Conservation (phyloP, 306 rosid species). For the Clitoria ternatea region DNA sequence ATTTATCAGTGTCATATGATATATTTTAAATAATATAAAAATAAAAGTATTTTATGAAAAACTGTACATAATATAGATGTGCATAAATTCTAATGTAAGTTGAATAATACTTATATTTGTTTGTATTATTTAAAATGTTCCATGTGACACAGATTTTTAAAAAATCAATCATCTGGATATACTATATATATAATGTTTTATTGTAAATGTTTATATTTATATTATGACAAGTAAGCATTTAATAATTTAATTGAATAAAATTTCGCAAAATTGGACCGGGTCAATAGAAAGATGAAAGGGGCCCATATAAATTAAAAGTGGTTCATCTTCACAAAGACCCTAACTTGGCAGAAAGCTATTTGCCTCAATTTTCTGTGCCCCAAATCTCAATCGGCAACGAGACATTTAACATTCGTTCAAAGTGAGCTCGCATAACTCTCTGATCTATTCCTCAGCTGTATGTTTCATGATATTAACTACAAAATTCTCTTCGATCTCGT, state of each 20-base stretch:
- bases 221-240: neutral
- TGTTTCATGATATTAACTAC: neutral
- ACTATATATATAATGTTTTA: no score
- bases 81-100: no score
- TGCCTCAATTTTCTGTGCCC: neutral
- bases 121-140: no score
- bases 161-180: no score
- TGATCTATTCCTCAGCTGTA: neutral
- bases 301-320: neutral
- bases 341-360: neutral
- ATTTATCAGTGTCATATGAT: no score
- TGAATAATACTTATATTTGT: no score
- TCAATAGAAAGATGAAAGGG: neutral
- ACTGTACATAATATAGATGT: no score
- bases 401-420: neutral
- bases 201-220: no score
- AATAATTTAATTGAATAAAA: neutral
- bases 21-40: no score
- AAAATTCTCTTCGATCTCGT: constrained; percentile 14
- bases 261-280: constrained; percentile 12
- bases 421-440: neutral
- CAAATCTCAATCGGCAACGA: constrained; percentile 12
- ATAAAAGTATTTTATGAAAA: no score
- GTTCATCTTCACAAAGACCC: neutral
- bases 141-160: no score